phyloP scores from a whole-genome alignment of 805 yeast genomes.

The Metschnikowia matae region DNA sequence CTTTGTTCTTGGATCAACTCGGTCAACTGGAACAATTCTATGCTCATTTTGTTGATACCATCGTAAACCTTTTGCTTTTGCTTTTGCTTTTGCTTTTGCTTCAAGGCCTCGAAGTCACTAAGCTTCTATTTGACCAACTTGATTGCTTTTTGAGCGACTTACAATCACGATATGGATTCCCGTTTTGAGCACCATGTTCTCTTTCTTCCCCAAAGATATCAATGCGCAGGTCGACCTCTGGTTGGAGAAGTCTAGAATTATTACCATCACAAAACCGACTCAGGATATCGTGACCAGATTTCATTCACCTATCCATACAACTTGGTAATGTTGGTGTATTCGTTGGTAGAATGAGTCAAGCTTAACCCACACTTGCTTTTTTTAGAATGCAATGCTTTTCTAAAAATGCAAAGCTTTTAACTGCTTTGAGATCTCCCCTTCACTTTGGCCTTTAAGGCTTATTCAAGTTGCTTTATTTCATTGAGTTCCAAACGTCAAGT shows the following conservation, averaged over 20 bases:
- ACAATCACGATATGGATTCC: no score
- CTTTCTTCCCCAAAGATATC: no score
- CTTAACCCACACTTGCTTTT: conserved; percentile 28
- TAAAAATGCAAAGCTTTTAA: conserved; percentile 26
- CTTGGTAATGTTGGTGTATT: conserved; percentile 30
- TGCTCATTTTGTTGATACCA: conserved; percentile 86
- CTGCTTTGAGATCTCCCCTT: conserved; percentile 17
- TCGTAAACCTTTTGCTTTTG: conserved; percentile 51
- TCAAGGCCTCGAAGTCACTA: conserved; percentile 36
- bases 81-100: conserved; percentile 33
- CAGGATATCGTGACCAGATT: no score
- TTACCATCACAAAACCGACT: no score
- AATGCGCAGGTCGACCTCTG: no score
- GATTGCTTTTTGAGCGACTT: conserved; percentile 23
- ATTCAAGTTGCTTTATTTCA: conserved; percentile 20
- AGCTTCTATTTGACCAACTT: conserved; percentile 31
- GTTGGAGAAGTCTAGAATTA: no score
- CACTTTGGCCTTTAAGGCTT: conserved; percentile 18
- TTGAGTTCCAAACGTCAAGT: conserved; percentile 16
- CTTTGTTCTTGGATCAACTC: conserved; percentile 49
- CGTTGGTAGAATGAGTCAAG: conserved; percentile 27
- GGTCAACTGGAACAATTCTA: conserved; percentile 63
- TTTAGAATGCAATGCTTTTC: conserved; percentile 24
- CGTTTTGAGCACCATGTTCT: no score
- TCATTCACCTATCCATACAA: conserved; percentile 20